phyloP scores from a whole-genome alignment of 495 filamentous ascomycete species.

The Daldinia bambusicola region DNA sequence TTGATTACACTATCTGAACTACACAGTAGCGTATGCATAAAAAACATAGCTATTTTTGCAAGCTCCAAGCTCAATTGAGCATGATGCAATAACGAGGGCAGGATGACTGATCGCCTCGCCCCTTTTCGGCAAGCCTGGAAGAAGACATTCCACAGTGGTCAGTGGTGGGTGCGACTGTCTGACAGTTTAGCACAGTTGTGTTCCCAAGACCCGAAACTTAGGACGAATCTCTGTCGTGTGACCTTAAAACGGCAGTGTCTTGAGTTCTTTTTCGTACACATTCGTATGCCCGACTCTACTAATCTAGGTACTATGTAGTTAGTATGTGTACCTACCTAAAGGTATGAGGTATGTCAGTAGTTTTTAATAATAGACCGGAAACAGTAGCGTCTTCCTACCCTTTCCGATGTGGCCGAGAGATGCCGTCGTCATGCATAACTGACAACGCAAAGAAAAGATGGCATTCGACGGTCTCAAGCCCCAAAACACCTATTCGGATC shows the following conservation, averaged over 20 bases:
- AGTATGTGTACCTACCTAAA: too few species aligned
- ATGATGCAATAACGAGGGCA: conserved; percentile 48
- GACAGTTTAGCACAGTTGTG: conserved; percentile 26
- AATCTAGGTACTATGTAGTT: too few species aligned
- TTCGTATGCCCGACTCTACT: background rate
- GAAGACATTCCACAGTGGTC: conserved; percentile 37
- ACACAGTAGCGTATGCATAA: background rate
- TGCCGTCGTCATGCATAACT: conserved; percentile 38
- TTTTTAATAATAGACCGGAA: conserved; percentile 33
- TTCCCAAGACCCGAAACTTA: conserved; percentile 9
- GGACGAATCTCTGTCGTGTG: conserved; percentile 41
- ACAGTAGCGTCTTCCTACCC: conserved; percentile 31
- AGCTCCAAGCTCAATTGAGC: conserved; percentile 15
- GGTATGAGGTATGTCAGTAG: too few species aligned
- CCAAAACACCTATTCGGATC: conserved; percentile 30
- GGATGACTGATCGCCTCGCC: conserved; percentile 45
- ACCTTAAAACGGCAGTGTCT: conserved; percentile 38
- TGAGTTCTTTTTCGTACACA: conserved; percentile 16
- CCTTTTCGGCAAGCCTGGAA: conserved; percentile 47
- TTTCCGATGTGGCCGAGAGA: conserved; percentile 35
- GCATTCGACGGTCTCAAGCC: conserved; percentile 41
- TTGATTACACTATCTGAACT: background rate
- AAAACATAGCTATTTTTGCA: background rate
- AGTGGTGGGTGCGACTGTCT: conserved; percentile 21
- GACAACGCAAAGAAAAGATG: conserved; percentile 29